phyloP scores from a whole-genome alignment of 495 filamentous ascomycete genomes.

The Choiromyces venosus region DNA sequence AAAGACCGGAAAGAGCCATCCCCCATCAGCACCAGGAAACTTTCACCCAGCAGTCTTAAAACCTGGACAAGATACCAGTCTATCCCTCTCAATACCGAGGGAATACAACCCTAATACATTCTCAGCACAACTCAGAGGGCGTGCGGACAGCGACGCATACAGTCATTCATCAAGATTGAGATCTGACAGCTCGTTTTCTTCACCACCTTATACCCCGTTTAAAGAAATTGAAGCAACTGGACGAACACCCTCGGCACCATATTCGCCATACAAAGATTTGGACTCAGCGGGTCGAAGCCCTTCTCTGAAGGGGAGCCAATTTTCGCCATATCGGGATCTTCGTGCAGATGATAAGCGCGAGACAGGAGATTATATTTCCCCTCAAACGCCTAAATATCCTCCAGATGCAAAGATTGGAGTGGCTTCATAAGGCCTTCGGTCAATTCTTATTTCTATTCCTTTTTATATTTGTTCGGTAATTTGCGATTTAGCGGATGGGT shows the following conservation, averaged over 20 bases:
- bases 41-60: slow-evolving; percentile 6
- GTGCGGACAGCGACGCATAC: slow-evolving; percentile 27
- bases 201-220: slow-evolving; percentile 30
- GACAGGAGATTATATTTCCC: slow-evolving; percentile 25
- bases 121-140: slow-evolving; percentile 38
- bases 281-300: slow-evolving; percentile 19
- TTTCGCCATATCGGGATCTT: slow-evolving; percentile 28
- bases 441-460: slow-evolving; percentile 8
- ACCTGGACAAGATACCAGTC: background rate
- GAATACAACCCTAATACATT: slow-evolving; percentile 41
- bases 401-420: slow-evolving; percentile 34
- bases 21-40: slow-evolving; percentile 3
- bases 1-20: slow-evolving; percentile 12
- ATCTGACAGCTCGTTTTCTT: slow-evolving; percentile 28
- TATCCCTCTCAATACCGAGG: slow-evolving; percentile 30
- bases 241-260: slow-evolving; percentile 15
- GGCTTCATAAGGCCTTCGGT: slow-evolving; percentile 23
- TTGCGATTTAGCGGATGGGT: slow-evolving; percentile 25
- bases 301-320: slow-evolving; percentile 14
- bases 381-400: slow-evolving; percentile 29
- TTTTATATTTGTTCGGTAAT: slow-evolving; percentile 14
- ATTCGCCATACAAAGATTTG: slow-evolving; percentile 36
- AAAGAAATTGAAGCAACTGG: slow-evolving; percentile 21
- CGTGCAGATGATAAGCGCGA: slow-evolving; percentile 13
- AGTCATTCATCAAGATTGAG: slow-evolving; percentile 22